Conservation (phyloP, 768 basidiomycete genomes). For the Amanita subjunquillea region DNA sequence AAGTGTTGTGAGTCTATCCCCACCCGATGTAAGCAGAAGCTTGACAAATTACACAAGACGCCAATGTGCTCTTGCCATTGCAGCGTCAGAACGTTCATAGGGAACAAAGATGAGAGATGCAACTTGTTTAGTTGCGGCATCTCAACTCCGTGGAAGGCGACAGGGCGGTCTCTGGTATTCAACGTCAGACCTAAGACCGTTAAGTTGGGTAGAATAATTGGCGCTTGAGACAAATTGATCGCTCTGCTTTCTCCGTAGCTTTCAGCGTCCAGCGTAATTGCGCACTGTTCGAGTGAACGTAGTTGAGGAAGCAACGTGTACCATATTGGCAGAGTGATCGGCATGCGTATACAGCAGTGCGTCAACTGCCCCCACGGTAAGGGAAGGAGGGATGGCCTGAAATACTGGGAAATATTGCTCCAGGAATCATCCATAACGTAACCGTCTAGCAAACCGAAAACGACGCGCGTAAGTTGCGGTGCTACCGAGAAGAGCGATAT, state of each 20-base stretch:
- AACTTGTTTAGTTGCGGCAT: not conserved
- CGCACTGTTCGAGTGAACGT: not conserved
- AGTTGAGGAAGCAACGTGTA: not conserved
- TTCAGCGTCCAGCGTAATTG: not conserved
- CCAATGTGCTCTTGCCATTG: slow-evolving; percentile 2
- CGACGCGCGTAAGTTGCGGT: not conserved
- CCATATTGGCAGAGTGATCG: not conserved
- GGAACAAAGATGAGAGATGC: slow-evolving; percentile 1
- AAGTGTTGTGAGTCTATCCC: not conserved
- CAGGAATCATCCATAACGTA: slow-evolving; percentile 1
- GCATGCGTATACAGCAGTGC: not conserved
- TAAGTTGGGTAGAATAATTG: not conserved
- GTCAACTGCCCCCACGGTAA: slow-evolving; percentile 1
- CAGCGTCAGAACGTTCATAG: not conserved
- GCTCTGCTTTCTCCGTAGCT: not conserved
- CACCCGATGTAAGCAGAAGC: slow-evolving; percentile 1
- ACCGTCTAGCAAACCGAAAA: slow-evolving; percentile 1
- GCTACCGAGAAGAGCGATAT: not conserved
- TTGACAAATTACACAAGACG: not conserved
- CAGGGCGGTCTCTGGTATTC: not conserved
- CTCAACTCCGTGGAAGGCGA: not conserved
- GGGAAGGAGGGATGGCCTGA: not conserved
- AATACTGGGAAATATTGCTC: slow-evolving; percentile 1
- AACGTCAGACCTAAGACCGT: not conserved
- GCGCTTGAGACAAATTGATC: not conserved